Base-by-base conservation (phyloP, 164 flowering plant species). In the Stephania japonica region DNA sequence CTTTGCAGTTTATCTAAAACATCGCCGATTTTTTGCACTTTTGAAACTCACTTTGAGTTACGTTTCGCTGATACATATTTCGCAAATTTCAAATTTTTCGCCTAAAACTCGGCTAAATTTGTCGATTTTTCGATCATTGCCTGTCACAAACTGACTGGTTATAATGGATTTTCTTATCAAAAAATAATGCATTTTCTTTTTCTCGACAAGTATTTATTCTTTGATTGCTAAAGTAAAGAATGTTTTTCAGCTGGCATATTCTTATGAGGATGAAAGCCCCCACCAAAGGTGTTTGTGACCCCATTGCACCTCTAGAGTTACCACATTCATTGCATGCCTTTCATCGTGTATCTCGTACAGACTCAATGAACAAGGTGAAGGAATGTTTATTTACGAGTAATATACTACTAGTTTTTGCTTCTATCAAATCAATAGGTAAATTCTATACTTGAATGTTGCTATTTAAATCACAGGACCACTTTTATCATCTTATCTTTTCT, bases 241-340 rank as follows among this genome's bases (percentile, higher is more conserved):
- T 65, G 16, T 72, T 26, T 69, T 76, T 11, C 86, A 94, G 98
- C 76, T 94, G 99, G 99, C 97, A 92, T 75, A 87, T 94, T 69
- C 79, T 88, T 26, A 89, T 90, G 98, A 85, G 91, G 79, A 91
- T 95, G 97, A 91, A 73, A 80, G 81, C 80, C 67, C 96, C 93
- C 32, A 77, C 79, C 68, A 84, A 87, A 68, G 91, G 90, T 66
- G 61, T 87, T 50, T 90, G 90, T 80, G 98, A 95, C 61, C 96
- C 97, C 21, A 83, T 91, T 80, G 88, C 94, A 63, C 91, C 96
- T 69, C 88, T 90, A 42, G 99, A 90, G 16, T 83, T 95, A 67
- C 98, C 98, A 38, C 94, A 91, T 81, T 90, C 98, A 32, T 78
- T 95, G 85, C 99, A 92, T 83, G 96, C 98, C 72, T 83, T 92